These are phyloP conservation scores for Catharanthus roseus DNA, from an alignment of 257 asterid species.

Conservation along the genomic window DNA sequence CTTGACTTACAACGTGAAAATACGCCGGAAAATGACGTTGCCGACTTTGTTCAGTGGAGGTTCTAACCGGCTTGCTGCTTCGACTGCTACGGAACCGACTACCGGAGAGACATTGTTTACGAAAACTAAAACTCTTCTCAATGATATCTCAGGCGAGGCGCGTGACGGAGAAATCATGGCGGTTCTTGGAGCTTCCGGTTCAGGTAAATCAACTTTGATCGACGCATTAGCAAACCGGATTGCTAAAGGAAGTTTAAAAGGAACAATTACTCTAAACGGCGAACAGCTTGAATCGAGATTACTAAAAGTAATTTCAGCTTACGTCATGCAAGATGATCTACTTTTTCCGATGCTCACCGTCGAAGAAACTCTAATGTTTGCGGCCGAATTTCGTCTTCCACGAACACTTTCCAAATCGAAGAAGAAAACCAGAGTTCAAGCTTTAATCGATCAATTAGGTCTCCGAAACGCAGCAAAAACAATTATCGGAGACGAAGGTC, in stretches of 20 bases:
- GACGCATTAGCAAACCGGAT: conserved; percentile 68
- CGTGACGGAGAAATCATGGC: conserved; percentile 77
- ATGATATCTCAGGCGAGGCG: conserved; percentile 67
- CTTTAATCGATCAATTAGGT: conserved; percentile 30
- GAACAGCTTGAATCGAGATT: conserved; percentile 56
- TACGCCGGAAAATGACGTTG: conserved; percentile 22
- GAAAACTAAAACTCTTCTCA: conserved; percentile 40
- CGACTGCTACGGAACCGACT: not conserved
- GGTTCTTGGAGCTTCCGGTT: conserved; percentile 76
- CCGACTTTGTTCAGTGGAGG: not conserved
- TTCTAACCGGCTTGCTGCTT: not conserved
- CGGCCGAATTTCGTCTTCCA: conserved; percentile 75
- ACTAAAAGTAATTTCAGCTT: conserved; percentile 63
- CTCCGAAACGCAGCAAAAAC: conserved; percentile 31
- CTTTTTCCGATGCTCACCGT: conserved; percentile 76
- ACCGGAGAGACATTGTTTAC: conserved; percentile 19
- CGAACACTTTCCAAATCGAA: conserved; percentile 22
- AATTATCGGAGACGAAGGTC: conserved; percentile 36
- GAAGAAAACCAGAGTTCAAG: conserved; percentile 23
- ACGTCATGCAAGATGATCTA: conserved; percentile 82
- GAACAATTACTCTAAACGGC: conserved; percentile 51
- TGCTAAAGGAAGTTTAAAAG: conserved; percentile 65
- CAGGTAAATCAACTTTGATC: conserved; percentile 68
- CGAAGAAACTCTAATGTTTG: conserved; percentile 75
- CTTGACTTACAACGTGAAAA: conserved; percentile 46